Base-by-base conservation (phyloP, 2,329 filamentous ascomycete species). In the Pseudophaeomoniella oleicola region DNA sequence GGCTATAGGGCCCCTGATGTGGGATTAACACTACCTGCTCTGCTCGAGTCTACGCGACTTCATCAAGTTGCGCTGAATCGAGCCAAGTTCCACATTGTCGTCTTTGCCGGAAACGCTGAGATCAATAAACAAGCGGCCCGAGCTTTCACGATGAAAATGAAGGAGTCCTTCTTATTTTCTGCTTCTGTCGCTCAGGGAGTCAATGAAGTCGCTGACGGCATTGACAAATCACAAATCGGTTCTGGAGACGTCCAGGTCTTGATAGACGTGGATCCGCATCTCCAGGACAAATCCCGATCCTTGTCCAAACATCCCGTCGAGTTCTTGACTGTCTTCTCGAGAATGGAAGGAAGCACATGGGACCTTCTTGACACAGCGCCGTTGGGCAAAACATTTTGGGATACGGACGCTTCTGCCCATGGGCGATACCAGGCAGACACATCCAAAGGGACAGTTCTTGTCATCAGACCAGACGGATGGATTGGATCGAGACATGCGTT, bases 71-170 rank as follows among this genome's bases (percentile, higher is more conserved):
- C 42, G 30, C 40, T 43, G 16, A 48, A 51, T 30, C 16, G 40
- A 22, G 49, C 43, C 19, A 47, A 43, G 34, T 51, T 53, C 37
- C 43, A 44, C 33, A 37, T 52, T 14, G 13, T 52, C 18, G 38
- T 46, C 18, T 50, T 48, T 34, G 38, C 42, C 11, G 50, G 46
- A 19, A 40, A 44, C 15, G 41, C 41, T 16, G 9, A 22, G 12
- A 12, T 29, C 17, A 16, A 38, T 3, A 42, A 42, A 32, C 32
- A 39, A 39, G 73, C 76, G 37, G 64, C 66, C 29, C 69, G 75
- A 37, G 81, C 90, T 56, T 86, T 80, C 65, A 68, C 70, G 41
- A 82, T 90, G 42, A 85, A 85, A 58, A 74, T 94, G 53, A 75
- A 84, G 49, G 77, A 84, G 52, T 83, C 85, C 30, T 76, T 82